These are phyloP conservation scores for Sanghuangporus weigelae DNA, from an alignment of 1,284 basidiomycete species.

Conservation along the genomic window DNA sequence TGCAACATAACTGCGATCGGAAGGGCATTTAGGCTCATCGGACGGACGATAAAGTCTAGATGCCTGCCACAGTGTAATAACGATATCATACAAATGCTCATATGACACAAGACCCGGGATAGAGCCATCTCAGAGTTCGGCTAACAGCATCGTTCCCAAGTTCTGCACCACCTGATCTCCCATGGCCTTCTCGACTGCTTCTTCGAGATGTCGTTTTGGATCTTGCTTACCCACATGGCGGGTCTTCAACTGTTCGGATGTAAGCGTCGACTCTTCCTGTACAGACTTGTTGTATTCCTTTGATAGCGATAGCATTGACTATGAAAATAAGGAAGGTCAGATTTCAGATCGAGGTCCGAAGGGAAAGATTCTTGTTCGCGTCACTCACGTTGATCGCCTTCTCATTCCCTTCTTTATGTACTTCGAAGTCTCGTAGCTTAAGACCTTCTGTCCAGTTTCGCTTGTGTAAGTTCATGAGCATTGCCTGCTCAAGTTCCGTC, in stretches of 20 bases:
- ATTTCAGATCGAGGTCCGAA: not conserved
- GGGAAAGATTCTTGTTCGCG: not conserved
- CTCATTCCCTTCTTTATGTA: slow-evolving; percentile 83
- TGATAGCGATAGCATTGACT: slow-evolving; percentile 91
- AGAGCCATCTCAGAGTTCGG: slow-evolving; percentile 54
- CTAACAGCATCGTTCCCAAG: slow-evolving; percentile 85
- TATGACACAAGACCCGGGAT: slow-evolving; percentile 5
- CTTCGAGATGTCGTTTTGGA: slow-evolving; percentile 94
- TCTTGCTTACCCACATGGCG: slow-evolving; percentile 97
- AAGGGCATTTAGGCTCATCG: not conserved
- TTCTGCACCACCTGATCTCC: slow-evolving; percentile 94
- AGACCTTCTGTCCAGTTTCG: slow-evolving; percentile 97
- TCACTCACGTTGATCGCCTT: slow-evolving; percentile 78
- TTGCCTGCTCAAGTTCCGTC: slow-evolving; percentile 95
- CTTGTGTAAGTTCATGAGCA: slow-evolving; percentile 97
- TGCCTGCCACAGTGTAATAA: not conserved
- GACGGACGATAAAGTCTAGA: not conserved
- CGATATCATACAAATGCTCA: slow-evolving; percentile 8
- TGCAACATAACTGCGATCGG: not conserved
- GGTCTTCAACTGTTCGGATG: slow-evolving; percentile 87
- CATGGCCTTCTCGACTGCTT: slow-evolving; percentile 95
- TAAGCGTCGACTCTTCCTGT: slow-evolving; percentile 90
- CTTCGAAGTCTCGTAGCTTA: slow-evolving; percentile 83
- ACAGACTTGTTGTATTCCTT: slow-evolving; percentile 94
- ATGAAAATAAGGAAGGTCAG: slow-evolving; percentile 13